Base-by-base conservation (phyloP, 495 filamentous ascomycete species). In the Podospora comata region DNA sequence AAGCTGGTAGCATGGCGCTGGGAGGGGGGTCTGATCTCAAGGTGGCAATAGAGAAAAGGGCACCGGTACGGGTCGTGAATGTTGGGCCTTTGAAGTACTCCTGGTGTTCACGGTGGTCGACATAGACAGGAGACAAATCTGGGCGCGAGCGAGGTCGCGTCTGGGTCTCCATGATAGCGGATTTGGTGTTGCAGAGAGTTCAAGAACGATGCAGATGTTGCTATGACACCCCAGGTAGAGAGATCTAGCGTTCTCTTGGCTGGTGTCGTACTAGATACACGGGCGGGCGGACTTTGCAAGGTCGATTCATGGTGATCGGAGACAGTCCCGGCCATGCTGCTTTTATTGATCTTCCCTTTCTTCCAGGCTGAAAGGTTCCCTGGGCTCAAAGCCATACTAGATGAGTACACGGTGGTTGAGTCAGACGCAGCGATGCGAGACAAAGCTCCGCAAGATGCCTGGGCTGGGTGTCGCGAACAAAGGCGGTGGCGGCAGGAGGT, bases 91-190 rank as follows among this genome's bases (percentile, higher is more conserved):
- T 61, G 18, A 62, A 65, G 62, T 39, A 65, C 27, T 65, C 68
- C 18, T 73, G 56, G 48, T 67, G 65, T 16, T 69, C 62, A 34
- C 68, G 65, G 19, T 66, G 68, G 58, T 78, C 70, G 19, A 76
- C 78, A 76, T 76, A 79, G 64, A 81, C 62, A 7, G 81, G 80
- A 57, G 78, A 71, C 53, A 84, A 75, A 67, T 68, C 72, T 16
- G 78, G 79, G 3, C 39, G 39, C 15, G 39, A 48, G 7, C 79
- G 78, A 18, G 70, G 62, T 27, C 72, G 71, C 26, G 72, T 64
- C 64, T 71, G 73, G 0, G 75, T 72, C 60, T 75, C 75, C 75
- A 77, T 78, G 34, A 9, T 61, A 7, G 4, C 13, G 39, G 39
- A 1, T 6, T 16, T 3, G 39, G 39, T 48, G 39, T 13, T 48